Percentiles rank a stretch among this genome's conserved stretches.
phyloP scores from a whole-genome alignment of 345 rosid genomes.

The Excoecaria agallocha region DNA sequence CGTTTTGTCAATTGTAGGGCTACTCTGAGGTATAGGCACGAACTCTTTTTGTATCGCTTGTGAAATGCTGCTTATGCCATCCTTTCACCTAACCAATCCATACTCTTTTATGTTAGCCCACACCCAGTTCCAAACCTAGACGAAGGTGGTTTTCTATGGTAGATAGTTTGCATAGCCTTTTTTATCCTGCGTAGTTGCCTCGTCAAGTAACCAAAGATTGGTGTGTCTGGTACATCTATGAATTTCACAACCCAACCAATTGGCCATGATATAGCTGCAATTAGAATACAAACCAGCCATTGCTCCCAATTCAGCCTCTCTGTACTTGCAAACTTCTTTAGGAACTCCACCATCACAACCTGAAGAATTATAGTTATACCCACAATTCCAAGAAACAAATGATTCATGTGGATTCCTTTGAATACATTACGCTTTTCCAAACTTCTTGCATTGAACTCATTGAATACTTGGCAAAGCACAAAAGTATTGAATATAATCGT shows the following conservation, averaged over 20 bases:
- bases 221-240: conserved; percentile 50
- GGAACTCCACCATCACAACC: conserved; percentile 61
- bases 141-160: conserved; percentile 16
- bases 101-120: conserved; percentile 6
- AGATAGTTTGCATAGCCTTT: conserved; percentile 24
- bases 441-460: conserved; percentile 31
- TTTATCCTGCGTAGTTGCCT: conserved; percentile 20
- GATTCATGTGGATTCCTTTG: conserved; percentile 20
- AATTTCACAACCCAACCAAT: conserved; percentile 58
- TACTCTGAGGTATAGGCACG: neutral
- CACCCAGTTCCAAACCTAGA: conserved; percentile 16
- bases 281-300: conserved; percentile 48
- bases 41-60: neutral
- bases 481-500: conserved; percentile 28
- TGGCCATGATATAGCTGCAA: conserved; percentile 62
- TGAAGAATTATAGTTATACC: conserved; percentile 61
- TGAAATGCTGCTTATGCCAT: neutral
- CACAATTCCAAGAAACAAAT: conserved; percentile 28
- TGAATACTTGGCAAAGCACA: conserved; percentile 36
- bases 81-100: neutral
- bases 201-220: conserved; percentile 42
- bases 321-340: conserved; percentile 57
- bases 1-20: neutral
- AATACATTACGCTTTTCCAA: conserved; percentile 29
- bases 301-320: conserved; percentile 48